These are phyloP conservation scores for Saccharum spontaneum DNA, from an alignment of 176 grass and related monocot genomes.

Conservation along the genomic window DNA sequence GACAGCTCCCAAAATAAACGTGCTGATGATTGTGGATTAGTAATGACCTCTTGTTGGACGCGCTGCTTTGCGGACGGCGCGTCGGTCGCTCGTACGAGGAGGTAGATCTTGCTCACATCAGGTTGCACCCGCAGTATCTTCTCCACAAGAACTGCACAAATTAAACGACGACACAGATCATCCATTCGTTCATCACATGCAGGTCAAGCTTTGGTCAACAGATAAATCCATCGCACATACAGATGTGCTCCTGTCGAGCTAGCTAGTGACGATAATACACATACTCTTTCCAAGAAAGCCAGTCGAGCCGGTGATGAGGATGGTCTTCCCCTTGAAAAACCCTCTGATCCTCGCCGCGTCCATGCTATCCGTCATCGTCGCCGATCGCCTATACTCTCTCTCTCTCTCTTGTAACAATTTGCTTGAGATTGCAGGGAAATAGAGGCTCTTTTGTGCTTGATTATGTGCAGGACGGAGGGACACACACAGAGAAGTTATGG, in stretches of 20 bases:
- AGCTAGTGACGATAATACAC: not conserved
- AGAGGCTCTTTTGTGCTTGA: not conserved
- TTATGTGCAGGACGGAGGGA: no score
- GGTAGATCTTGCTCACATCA: constrained; percentile 68
- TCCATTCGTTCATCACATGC: not conserved
- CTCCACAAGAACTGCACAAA: constrained; percentile 72
- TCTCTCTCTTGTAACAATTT: not conserved
- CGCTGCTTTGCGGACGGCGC: constrained; percentile 50
- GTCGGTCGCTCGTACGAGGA: constrained; percentile 63
- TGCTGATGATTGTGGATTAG: not conserved
- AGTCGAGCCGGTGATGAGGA: constrained; percentile 85
- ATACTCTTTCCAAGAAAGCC: constrained; percentile 89
- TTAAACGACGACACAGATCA: not conserved
- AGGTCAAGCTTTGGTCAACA: no score
- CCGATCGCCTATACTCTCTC: not conserved
- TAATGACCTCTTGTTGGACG: constrained; percentile 55
- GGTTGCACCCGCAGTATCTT: constrained; percentile 84
- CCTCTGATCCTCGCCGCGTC: constrained; percentile 56
- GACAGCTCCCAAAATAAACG: no score
- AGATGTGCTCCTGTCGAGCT: no score
- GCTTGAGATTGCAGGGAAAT: not conserved
- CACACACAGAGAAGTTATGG: no score
- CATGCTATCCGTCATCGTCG: constrained; percentile 33
- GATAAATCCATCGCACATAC: no score
- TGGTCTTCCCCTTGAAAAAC: constrained; percentile 73